A percentile compares a stretch with the other conserved stretches of the same genome.
Evolutionary conservation across 2,329 filamentous ascomycete species (phyloP).

Genomic region (Monosporascus sp.): DNA sequence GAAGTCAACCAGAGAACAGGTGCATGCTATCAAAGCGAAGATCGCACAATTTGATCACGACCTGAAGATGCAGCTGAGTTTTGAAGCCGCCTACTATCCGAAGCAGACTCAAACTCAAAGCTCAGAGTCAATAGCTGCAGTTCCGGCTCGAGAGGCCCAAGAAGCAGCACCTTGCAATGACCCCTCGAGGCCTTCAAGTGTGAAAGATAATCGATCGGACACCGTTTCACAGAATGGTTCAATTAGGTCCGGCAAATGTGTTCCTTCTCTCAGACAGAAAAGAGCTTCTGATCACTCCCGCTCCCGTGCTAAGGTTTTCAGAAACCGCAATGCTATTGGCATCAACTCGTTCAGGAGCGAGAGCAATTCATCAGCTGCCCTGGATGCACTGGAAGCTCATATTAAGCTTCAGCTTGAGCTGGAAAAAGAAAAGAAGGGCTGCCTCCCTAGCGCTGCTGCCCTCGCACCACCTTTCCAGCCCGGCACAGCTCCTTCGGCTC

Average conservation of each 20-base stretch:
- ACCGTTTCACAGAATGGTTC: conserved; percentile 16
- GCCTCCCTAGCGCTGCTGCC: conserved; percentile 40
- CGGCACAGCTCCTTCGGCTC: conserved; percentile 18
- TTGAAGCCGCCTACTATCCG: conserved; percentile 39
- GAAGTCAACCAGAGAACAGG: conserved; percentile 40
- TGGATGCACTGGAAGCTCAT: conserved; percentile 17
- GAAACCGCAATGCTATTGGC: conserved; percentile 13
- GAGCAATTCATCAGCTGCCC: conserved; percentile 12
- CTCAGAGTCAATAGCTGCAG: conserved; percentile 18
- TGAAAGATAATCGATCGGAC: conserved; percentile 16
- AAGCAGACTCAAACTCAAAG: conserved; percentile 14
- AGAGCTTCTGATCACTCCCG: conserved; percentile 12
- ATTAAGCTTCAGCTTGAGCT: conserved; percentile 9
- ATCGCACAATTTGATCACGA: conserved; percentile 46
- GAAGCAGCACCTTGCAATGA: conserved; percentile 10
- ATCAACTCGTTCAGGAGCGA: conserved; percentile 20
- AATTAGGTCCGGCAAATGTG: conserved; percentile 8
- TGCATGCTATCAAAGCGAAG: conserved; percentile 35
- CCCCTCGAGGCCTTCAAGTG: conserved; percentile 21
- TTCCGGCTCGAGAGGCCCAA: conserved; percentile 5
- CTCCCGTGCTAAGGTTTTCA: conserved; percentile 5
- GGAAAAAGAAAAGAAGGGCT: conserved; percentile 6
- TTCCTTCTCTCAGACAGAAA: conserved; percentile 5
- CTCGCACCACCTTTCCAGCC: conserved; percentile 45
- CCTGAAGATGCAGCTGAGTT: conserved; percentile 43